Evolutionary conservation across 306 rosid species (phyloP), one percentile per base, ranked within the genome.

Genomic region (Cicer arietinum): DNA sequence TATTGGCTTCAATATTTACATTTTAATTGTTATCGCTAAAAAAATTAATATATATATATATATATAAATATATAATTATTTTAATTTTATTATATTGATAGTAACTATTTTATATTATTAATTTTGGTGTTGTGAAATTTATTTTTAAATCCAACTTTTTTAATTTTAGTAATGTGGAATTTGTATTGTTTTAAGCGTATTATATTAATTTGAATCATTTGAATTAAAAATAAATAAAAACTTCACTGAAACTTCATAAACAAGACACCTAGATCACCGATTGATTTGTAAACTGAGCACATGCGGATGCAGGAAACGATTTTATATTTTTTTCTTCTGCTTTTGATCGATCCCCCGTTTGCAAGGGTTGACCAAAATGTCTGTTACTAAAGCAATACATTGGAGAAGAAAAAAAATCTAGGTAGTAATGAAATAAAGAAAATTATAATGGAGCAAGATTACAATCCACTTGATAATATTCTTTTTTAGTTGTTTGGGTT

Each of bases 351-450:
- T 58, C 64, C 75, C 62, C 81, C 63, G 13, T 42, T 69, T 46
- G 13, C 37, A 63, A 53, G 80, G 77, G 89, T 85, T 85, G 86
- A 86, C 89, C 63, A 69, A 79, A 62, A 42, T 72, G 63, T 79
- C 73, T 43, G 72, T 65, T 80, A 76, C 9, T 51, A 16, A 57
- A 46, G 41, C 39, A 78, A 67, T 77, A 59, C 46, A 59, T 70
- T 39, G 75, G 6, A 30, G 4, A 4, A 1, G 2, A 4, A 30
- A 50, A 57, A 48, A 62, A 54, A 47, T 42, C 7, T 42, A 11
- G 22, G 48, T 5, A 48, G n/a, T 17, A 64, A 25, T 51, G 22
- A 11, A 54, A 41, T 47, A 47, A 40, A 46, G 16, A 13, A 82
- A 67, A 16, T 1, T 17, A 76, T 70, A 80, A 35, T 65, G 64